Evolutionary conservation across 495 filamentous ascomycete species (phyloP), one percentile per base, ranked within the genome.

Genomic region (Darksidea phi): DNA sequence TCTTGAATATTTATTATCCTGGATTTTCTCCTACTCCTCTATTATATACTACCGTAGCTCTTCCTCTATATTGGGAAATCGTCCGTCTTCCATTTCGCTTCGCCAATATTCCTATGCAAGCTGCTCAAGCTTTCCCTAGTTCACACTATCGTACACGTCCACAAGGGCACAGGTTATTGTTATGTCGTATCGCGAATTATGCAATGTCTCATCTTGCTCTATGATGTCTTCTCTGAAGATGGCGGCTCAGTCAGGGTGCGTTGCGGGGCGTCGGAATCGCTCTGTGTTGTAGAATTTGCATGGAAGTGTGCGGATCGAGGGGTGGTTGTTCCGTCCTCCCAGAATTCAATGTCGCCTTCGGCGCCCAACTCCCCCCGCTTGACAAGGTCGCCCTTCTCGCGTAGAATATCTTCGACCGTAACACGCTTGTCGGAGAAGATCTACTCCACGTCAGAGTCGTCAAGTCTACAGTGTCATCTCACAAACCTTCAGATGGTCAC

Each of bases 401-500:
- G 70, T 73, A 93, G 74, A 24, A 93, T 70, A 59, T 91, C 86
- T 67, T 93, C 89, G 34, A 93, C 72, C 2, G 87, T 89, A 18
- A 85, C 75, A 36, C 76, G 68, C 25, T 74, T 80, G 65, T 91
- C 84, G 21, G 83, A 82, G 67, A 93, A 93, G 26, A 91, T 86
- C 73, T 83, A 25, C 1, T 13, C 32, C 18, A 13, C 13, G 48
- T 63, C 17, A 59, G 54, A 48, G 2, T 0, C n/a, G 18, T 12
- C 28, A 17, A 18, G 10, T 37, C 41, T 3, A 42, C 25, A 13
- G 13, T 20, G 8, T 21, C 7, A 28, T 45, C 20, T 18, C 37
- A 55, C 68, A 34, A 55, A 79, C 81, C 68, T 79, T 80, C 42
- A 97, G 75, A 75, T 99, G 88, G 75, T 99, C 94, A 69, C 82